Base-by-base conservation (phyloP, 2,329 filamentous ascomycete species). In the Botrytis squamosa region DNA sequence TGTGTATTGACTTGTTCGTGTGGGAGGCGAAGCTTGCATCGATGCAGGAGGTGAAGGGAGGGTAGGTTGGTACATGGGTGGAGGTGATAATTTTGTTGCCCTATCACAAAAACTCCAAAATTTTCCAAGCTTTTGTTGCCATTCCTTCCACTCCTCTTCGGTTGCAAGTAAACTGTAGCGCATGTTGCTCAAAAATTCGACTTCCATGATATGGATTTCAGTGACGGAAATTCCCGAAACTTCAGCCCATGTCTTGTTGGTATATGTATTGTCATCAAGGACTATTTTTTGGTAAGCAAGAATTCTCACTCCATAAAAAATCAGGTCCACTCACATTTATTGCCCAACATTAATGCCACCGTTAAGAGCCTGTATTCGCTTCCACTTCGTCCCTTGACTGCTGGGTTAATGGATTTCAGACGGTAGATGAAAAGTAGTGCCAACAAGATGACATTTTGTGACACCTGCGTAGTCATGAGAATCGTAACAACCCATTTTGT, bases 131-230 rank as follows among this genome's bases (percentile, higher is more conserved):
- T 94, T 94, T 75, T 86, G 85, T 79, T 98, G 91, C 96, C 96
- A 98, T 71, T 90, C 88, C 67, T 90, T 87, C 96, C 96, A 99
- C 81, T 97, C 89, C 71, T 90, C 87, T 80, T 94, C 91, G 5
- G 95, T 97, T 5, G 93, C 94, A 81, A 95, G 91, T 12, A 99
- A 86, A 79, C 93, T 94, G 83, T 98, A 99, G 80, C 95, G 90
- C 91, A 99, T 97, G 83, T 98, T 98, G 85, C 95, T 98, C 76
- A 99, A 86, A 79, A 99, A 99, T 82, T 99, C 96, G n/a, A 99
- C 96, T 82, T 99, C 96, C 96, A 99, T 99, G 63, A 98, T 92
- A 82, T 99, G 96, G 70, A 99, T 97, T 83, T 99, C 96, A 75
- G 92, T 90, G 20, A 98, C 95, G 1, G 93, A 91, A 75, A 99